Evolutionary conservation across 78 protist genomes (phyloP), one percentile per base, ranked within the genome.

Genomic region (Polysphondylium violaceum): DNA sequence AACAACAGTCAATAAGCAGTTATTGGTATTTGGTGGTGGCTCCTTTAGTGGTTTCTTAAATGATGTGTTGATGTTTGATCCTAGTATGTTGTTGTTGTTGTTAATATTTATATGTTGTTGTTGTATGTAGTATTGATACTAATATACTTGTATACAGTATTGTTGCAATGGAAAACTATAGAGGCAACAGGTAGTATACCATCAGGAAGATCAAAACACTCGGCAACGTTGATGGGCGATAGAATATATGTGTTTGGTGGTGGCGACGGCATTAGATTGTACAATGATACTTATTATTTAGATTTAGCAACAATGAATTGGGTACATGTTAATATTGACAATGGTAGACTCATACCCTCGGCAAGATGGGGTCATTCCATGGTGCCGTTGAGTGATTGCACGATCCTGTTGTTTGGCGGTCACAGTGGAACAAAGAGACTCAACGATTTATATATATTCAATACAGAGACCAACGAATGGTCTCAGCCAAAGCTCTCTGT

Each of bases 161-260:
- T n/a, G 17, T 8, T 65, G 9, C 41, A 44, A 31, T 83, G 91
- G 91, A 35, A 8, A 27, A 25, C 38, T 17, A 29, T 31, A 8
- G 7, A 31, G 19, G 31, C 55, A 0, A 53, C 56, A 9, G 94
- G 87, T 36, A 35, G 58, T 19, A 47, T 67, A 27, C 94, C 94
- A 31, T 50, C 74, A 25, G 94, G 94, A 8, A 41, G 94, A 67
- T 76, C 94, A 31, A 78, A 88, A 31, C 94, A 88, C 27, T 55
- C 94, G 0, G 25, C 94, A 31, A 33, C 73, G 11, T 35, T 88
- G 44, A 17, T 88, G 5, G 86, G 76, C 8, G 36, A 43, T 47
- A 61, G 60, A 58, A 9, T 87, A 27, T 88, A 88, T 63, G 47
- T 88, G 41, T 88, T 88, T 73, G 94, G 94, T 53, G 94, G 94